phyloP scores from a whole-genome alignment of 1,284 basidiomycete species.

The Melampsora allii-populina region DNA sequence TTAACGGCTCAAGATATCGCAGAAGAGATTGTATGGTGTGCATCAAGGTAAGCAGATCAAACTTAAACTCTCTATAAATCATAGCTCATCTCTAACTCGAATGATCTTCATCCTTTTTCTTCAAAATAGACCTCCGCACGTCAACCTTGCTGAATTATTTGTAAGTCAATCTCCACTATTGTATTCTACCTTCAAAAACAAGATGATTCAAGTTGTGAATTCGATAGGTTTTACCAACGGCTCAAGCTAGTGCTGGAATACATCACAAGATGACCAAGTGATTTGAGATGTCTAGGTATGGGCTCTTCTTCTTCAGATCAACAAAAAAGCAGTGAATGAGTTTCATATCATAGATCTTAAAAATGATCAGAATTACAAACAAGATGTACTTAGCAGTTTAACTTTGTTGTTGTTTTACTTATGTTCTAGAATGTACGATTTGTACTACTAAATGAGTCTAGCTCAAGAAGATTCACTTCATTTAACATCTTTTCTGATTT shows the following conservation, averaged over 20 bases:
- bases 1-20: slow-evolving; percentile 57
- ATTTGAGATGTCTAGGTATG: not conserved
- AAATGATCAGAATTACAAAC: no score
- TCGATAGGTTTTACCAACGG: slow-evolving; percentile 33
- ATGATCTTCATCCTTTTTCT: not conserved
- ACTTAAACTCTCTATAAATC: not conserved
- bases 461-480: no score
- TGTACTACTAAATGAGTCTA: no score
- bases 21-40: slow-evolving; percentile 96
- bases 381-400: no score
- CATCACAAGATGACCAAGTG: slow-evolving; percentile 10
- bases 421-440: no score
- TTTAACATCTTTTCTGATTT: no score
- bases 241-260: slow-evolving; percentile 39
- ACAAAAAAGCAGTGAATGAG: no score
- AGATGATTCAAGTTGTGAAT: not conserved
- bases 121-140: slow-evolving; percentile 48
- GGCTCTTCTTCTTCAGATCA: no score
- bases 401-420: no score
- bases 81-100: not conserved
- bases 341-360: no score
- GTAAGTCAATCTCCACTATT: slow-evolving; percentile 8
- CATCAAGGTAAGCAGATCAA: slow-evolving; percentile 59
- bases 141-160: slow-evolving; percentile 51
- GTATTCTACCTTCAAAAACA: not conserved